Base-by-base conservation (phyloP, 768 basidiomycete species). In the Dendrothele bispora region DNA sequence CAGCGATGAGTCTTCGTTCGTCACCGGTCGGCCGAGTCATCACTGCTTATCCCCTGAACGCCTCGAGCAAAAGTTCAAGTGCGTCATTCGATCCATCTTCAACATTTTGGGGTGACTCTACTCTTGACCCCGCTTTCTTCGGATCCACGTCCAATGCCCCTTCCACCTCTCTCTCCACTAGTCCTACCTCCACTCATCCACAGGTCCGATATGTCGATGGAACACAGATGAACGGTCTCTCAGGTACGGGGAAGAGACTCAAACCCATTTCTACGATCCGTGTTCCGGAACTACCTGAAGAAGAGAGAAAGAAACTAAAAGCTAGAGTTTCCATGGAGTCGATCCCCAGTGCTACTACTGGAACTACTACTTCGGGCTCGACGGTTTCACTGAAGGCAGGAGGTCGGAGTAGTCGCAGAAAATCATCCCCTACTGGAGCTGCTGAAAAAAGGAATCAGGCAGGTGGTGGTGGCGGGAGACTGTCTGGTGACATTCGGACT, bases 211-310 rank as follows among this genome's bases (percentile, higher is more conserved):
- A n/a, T n/a, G n/a, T n/a, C n/a, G n/a, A n/a, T n/a, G n/a, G n/a
- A 18, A 27, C 17, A 20, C 6, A 26, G 11, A 12, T n/a, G 5
- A 17, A 20, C 49, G 32, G 22, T 24, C n/a, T 7, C n/a, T 20
- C 26, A 25, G 25, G 17, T 29, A 11, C 43, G 25, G 18, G 18
- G 18, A 40, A 43, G 20, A 35, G 21, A 7, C n/a, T 53, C n/a
- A 39, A 39, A 37, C 51, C 51, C 12, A 53, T 53, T 10, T 53
- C 51, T 20, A 44, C 28, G 17, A 27, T 53, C 7, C 30, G 38
- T 37, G 43, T 53, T 27, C 51, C 51, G 24, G 42, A 37, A 26
- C 47, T 53, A 17, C 48, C 51, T 14, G 48, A 35, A 12, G 51
- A 39, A 17, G 47, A 53, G 32, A 39, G 42, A 48, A 24, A 39